Percentiles rank a stretch among this genome's conserved stretches.
Conservation (phyloP, 768 basidiomycete species). For the Brasilioporus rufonigricans region DNA sequence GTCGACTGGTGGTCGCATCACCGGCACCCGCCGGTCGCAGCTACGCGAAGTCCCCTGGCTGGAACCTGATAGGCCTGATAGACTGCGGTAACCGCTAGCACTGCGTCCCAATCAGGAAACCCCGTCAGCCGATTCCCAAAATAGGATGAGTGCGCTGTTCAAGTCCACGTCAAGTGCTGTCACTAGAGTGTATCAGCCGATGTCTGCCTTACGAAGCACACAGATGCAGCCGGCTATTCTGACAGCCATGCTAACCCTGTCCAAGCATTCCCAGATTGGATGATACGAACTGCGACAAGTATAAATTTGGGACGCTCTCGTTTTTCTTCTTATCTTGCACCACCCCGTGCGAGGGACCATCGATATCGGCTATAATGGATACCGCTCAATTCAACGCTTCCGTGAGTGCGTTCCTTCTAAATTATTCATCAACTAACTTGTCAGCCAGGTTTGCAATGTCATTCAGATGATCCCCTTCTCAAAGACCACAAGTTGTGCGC, state of each 20-base stretch:
- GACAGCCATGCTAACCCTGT: too few relatives aligned
- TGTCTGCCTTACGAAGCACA: too few relatives aligned
- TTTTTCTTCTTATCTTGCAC: background rate
- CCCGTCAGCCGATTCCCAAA: too few relatives aligned
- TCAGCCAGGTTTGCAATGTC: constrained; percentile 59
- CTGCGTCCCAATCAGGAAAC: too few relatives aligned
- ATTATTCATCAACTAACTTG: background rate
- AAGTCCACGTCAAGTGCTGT: too few relatives aligned
- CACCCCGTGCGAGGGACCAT: background rate
- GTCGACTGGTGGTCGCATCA: too few relatives aligned
- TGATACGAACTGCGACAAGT: background rate
- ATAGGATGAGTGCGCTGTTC: too few relatives aligned
- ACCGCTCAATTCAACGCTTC: constrained; percentile 18
- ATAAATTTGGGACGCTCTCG: background rate
- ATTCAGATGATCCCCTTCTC: constrained; percentile 65
- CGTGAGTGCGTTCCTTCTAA: background rate
- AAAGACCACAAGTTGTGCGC: constrained; percentile 71
- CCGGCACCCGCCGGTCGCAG: too few relatives aligned
- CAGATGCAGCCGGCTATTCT: background rate
- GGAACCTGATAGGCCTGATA: too few relatives aligned
- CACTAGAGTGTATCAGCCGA: too few relatives aligned
- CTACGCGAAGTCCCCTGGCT: too few relatives aligned
- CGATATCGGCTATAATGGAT: constrained; percentile 12
- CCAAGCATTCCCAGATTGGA: background rate
- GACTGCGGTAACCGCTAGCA: too few relatives aligned